Evolutionary conservation across 2,329 filamentous ascomycete species (phyloP), one percentile per base, ranked within the genome.

Genomic region (Pseudocercospora musae): DNA sequence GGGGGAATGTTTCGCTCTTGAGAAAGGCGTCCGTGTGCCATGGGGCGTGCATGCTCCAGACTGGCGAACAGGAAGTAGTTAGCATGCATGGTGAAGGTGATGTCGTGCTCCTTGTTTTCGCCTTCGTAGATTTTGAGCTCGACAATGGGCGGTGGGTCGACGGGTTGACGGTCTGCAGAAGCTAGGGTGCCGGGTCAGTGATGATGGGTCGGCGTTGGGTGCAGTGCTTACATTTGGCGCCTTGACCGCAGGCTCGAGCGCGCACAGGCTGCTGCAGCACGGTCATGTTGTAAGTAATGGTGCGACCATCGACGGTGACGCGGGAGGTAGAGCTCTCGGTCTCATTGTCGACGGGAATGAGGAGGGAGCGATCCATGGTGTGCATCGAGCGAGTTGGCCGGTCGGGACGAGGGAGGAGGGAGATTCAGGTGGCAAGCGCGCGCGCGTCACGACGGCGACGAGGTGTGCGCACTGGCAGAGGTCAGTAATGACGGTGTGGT

Each of bases 1-100:
- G 95, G 90, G 48, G 89, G 88, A 62, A 87, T 88, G 55, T 87
- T 85, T 10, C 89, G 85, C 20, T 87, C 81, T 29, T 83, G 84
- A 11, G 87, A 86, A 50, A 91, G 86, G 68, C 92, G 89, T 56
- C 90, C 90, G 62, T 92, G 89, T 18, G 92, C 92, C 63, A 97
- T 89, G 29, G 87, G 86, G 40, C 93, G 90, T 27, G 92, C 90
- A 70, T 91, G 88, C 74, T 97, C 92, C 62, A 99, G 83, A 5
- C 92, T 97, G 57, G 93, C 91, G 72, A 92, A 98, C 44, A 98
- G 87, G 79, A 99, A 98, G 84, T 98, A 98, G 78, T 96, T 96
- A 74, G 93, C 93, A 74, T 96, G 94, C 81, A 97, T 96, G 62
- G 87, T 85, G 72, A 96, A 96, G 1, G 95, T 98, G 72, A 87